Evolutionary conservation across 2,329 filamentous ascomycete species (phyloP).

Genomic region (Aspergillus sergii): DNA sequence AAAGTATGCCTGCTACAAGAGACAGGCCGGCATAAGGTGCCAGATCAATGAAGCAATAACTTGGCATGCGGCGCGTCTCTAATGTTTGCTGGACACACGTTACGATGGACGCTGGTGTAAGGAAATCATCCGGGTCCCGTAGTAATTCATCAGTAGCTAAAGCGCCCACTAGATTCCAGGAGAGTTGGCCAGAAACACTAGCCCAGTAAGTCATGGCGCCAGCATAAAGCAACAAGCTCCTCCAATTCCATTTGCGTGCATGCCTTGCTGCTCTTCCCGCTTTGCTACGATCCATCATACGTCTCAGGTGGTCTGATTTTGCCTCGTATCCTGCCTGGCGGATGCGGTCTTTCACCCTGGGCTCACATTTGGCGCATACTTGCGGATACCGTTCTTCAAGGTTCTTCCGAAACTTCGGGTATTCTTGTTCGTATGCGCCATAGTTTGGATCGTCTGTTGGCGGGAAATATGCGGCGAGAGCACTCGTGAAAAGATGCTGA

Average conservation of each 20-base stretch:
- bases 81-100: conserved; percentile 26
- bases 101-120: conserved; percentile 21
- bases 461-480: conserved; percentile 78
- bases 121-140: conserved; percentile 14
- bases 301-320: conserved; percentile 76
- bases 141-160: conserved; percentile 25
- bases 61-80: conserved; percentile 24
- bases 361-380: conserved; percentile 80
- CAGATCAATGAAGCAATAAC: conserved; percentile 33
- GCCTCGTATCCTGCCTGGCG: conserved; percentile 75
- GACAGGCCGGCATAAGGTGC: conserved; percentile 39
- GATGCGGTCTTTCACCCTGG: conserved; percentile 70
- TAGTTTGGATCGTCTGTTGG: conserved; percentile 68
- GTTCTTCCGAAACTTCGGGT: conserved; percentile 69
- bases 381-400: conserved; percentile 86
- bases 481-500: conserved; percentile 76
- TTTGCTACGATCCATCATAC: conserved; percentile 69
- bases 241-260: conserved; percentile 44
- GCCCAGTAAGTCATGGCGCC: conserved; percentile 48
- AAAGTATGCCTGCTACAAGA: conserved; percentile 47
- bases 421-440: conserved; percentile 65
- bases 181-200: conserved; percentile 47
- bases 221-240: conserved; percentile 43
- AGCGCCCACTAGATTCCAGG: conserved; percentile 45
- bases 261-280: conserved; percentile 36